A percentile compares a stretch with the other conserved stretches of the same genome.
Conservation (phyloP, 2,329 filamentous ascomycete species). For the Epichloe uncinata region DNA sequence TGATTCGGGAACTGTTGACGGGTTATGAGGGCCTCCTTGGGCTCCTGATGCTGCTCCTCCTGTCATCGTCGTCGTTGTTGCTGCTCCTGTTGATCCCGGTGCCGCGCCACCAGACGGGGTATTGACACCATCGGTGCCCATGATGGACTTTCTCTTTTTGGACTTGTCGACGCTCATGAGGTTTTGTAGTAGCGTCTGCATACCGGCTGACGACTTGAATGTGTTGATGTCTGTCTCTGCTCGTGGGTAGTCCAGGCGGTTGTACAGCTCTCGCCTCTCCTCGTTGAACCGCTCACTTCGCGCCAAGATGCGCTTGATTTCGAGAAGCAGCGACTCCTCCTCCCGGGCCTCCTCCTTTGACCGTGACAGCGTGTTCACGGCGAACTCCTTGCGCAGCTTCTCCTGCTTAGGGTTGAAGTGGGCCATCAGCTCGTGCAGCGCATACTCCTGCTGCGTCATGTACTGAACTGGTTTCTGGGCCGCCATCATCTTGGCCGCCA, state of each 20-base stretch:
- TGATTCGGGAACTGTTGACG: conserved; percentile 17
- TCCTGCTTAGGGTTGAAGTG: conserved; percentile 79
- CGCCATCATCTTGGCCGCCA: conserved; percentile 72
- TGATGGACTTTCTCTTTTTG: conserved; percentile 75
- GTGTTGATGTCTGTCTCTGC: conserved; percentile 55
- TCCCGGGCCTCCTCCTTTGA: conserved; percentile 82
- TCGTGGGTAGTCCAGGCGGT: conserved; percentile 69
- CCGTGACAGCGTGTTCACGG: conserved; percentile 63
- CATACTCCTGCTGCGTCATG: conserved; percentile 80
- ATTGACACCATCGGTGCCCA: conserved; percentile 43
- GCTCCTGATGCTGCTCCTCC: conserved; percentile 11
- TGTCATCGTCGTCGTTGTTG: conserved; percentile 7
- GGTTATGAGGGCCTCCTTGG: conserved; percentile 21
- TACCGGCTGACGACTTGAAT: conserved; percentile 69
- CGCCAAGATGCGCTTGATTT: conserved; percentile 82
- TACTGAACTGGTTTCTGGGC: conserved; percentile 66
- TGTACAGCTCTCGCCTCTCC: conserved; percentile 77
- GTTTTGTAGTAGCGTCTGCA: conserved; percentile 69
- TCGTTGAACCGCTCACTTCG: conserved; percentile 77
- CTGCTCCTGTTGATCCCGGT: conserved; percentile 13
- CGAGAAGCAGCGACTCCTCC: conserved; percentile 77
- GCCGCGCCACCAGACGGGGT: conserved; percentile 15
- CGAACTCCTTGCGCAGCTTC: conserved; percentile 69
- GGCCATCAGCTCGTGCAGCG: conserved; percentile 69
- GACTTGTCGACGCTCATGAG: conserved; percentile 73